A percentile compares a stretch with the other conserved stretches of the same genome.
Evolutionary conservation across 169 alveolate species (phyloP).

Genomic region (Fabrea salina): DNA sequence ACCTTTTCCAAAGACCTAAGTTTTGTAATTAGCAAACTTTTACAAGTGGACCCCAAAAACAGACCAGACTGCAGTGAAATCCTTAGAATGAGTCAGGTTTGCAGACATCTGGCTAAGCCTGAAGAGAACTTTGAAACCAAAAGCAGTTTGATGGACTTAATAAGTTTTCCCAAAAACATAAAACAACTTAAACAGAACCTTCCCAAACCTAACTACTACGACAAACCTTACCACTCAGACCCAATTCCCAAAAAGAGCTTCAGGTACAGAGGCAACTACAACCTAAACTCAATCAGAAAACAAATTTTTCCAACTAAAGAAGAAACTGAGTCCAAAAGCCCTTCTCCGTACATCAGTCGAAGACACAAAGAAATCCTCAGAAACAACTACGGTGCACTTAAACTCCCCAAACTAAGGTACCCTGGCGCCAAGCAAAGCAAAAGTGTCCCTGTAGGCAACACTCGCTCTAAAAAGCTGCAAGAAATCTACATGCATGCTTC

Average conservation of each 20-base stretch:
- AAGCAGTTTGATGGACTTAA: neutral
- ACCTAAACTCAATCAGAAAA: neutral
- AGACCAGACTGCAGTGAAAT: slow-evolving; percentile 47
- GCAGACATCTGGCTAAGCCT: neutral
- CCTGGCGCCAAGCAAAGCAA: too few species aligned
- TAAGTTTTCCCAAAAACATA: neutral
- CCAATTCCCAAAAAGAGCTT: neutral
- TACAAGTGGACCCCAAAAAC: slow-evolving; percentile 1
- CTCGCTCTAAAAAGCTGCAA: too few species aligned
- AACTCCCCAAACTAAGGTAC: neutral
- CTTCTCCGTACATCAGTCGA: neutral
- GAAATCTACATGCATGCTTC: too few species aligned
- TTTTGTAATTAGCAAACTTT: neutral
- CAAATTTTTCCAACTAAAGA: neutral
- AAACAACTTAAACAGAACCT: neutral
- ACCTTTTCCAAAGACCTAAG: neutral
- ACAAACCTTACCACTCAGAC: neutral
- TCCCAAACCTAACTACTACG: slow-evolving; percentile 6
- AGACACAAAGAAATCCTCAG: neutral
- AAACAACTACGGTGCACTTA: neutral
- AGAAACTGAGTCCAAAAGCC: neutral
- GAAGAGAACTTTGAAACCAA: neutral
- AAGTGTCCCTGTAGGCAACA: too few species aligned
- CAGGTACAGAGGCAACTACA: neutral
- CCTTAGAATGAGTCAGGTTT: neutral